Percentiles rank a stretch among this genome's conserved stretches.
phyloP scores from a whole-genome alignment of 176 grass and related monocot genomes.

The Carex parvula region DNA sequence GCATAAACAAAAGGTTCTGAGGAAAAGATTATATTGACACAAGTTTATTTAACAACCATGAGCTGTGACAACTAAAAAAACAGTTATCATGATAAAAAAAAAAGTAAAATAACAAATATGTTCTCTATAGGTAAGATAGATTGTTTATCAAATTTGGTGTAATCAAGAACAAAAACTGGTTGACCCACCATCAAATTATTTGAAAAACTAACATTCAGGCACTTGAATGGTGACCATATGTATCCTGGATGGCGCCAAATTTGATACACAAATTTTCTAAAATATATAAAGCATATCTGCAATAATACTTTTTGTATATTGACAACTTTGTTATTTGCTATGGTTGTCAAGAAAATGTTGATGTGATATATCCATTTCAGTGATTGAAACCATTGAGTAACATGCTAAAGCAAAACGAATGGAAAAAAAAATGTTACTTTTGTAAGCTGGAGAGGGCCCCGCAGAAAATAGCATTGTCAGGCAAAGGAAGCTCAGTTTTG shows the following conservation, averaged over 20 bases:
- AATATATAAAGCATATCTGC: background rate
- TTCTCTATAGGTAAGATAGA: background rate
- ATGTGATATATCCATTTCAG: background rate
- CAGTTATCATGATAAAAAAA: no score
- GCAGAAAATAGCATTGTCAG: slow-evolving; percentile 81
- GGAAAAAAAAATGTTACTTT: slow-evolving; percentile 46
- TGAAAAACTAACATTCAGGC: background rate
- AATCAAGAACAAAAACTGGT: background rate
- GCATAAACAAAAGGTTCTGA: no score
- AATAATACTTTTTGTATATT: background rate
- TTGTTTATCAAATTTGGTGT: background rate
- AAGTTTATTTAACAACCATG: background rate
- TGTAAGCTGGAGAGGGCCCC: slow-evolving; percentile 81
- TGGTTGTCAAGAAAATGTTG: background rate
- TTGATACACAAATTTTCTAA: background rate
- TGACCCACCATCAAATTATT: background rate
- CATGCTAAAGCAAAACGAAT: background rate
- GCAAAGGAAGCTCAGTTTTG: slow-evolving; percentile 48
- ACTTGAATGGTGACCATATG: background rate
- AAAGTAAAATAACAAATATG: background rate
- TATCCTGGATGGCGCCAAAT: background rate
- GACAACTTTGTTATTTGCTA: background rate
- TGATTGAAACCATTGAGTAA: background rate
- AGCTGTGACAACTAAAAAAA: background rate
- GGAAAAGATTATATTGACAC: no score